Conservation (phyloP, 2,329 filamentous ascomycete species). For the Sporothrix pallida region DNA sequence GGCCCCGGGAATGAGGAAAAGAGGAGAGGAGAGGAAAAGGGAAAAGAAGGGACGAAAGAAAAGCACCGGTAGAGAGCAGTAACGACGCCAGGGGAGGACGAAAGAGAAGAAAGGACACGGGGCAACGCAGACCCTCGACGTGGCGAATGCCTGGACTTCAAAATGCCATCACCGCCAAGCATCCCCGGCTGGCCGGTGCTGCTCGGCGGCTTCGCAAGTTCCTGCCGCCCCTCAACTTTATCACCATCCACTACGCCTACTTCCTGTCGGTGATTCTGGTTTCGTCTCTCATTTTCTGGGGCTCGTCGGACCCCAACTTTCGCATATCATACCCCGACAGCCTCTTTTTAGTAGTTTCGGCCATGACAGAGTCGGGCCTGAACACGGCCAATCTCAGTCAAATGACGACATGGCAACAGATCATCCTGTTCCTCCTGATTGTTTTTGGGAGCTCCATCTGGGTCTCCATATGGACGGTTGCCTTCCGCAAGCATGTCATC, state of each 20-base stretch:
- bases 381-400: constrained; percentile 67
- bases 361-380: constrained; percentile 70
- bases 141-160: constrained; percentile 21
- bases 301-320: constrained; percentile 55
- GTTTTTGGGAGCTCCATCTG: constrained; percentile 68
- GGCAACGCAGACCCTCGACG: background rate
- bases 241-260: constrained; percentile 70
- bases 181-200: constrained; percentile 26
- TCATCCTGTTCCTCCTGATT: constrained; percentile 66
- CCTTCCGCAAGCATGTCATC: constrained; percentile 66
- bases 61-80: background rate
- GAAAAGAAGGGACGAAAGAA: background rate
- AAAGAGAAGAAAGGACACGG: background rate
- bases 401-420: constrained; percentile 70
- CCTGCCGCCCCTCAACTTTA: constrained; percentile 61
- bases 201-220: constrained; percentile 19
- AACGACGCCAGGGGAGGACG: too few species aligned
- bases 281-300: constrained; percentile 66
- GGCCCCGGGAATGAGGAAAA: background rate
- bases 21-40: background rate
- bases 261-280: constrained; percentile 62
- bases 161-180: constrained; percentile 34
- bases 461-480: constrained; percentile 67
- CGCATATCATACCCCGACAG: constrained; percentile 66
- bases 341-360: constrained; percentile 67